These are phyloP conservation scores for Psilocybe azurescens DNA, from an alignment of 768 basidiomycete genomes.

Conservation along the genomic window DNA sequence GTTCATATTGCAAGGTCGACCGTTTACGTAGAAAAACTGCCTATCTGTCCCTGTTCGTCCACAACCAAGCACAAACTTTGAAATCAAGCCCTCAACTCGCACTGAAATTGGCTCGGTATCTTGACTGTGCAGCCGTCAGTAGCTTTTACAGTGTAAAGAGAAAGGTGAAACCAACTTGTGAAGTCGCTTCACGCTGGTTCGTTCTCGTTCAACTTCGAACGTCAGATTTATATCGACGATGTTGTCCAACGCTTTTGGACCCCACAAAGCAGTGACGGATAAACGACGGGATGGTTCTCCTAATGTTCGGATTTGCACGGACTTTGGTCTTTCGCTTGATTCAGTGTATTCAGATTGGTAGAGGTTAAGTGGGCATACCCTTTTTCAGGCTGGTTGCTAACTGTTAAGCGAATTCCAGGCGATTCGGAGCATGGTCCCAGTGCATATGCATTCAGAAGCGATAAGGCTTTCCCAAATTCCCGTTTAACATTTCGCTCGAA, in stretches of 20 bases:
- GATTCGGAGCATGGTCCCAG: constrained; percentile 83
- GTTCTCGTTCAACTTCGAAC: constrained; percentile 75
- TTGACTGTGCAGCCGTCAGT: constrained; percentile 13
- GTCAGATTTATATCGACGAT: constrained; percentile 74
- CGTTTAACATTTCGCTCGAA: constrained; percentile 87
- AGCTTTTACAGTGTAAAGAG: neutral
- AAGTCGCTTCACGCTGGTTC: constrained; percentile 45
- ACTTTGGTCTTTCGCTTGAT: constrained; percentile 53
- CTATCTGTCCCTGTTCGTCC: constrained; percentile 83
- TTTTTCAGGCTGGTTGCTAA: constrained; percentile 68
- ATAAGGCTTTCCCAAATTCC: constrained; percentile 87
- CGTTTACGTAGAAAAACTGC: constrained; percentile 94
- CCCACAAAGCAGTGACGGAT: constrained; percentile 82
- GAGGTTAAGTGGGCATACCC: constrained; percentile 56
- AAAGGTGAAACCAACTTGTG: constrained; percentile 24
- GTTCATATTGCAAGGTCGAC: constrained; percentile 79
- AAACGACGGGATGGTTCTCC: constrained; percentile 66
- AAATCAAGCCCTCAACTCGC: constrained; percentile 78
- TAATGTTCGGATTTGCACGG: constrained; percentile 73
- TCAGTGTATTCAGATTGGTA: neutral
- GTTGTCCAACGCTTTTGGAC: constrained; percentile 77
- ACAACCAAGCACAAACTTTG: constrained; percentile 76
- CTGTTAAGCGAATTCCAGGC: constrained; percentile 73
- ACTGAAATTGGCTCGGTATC: constrained; percentile 44
- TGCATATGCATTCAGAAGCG: constrained; percentile 86